A percentile compares a stretch with the other conserved stretches of the same genome.
Conservation (phyloP, 2,329 filamentous ascomycete genomes). For the Cyphellophora attinorum region DNA sequence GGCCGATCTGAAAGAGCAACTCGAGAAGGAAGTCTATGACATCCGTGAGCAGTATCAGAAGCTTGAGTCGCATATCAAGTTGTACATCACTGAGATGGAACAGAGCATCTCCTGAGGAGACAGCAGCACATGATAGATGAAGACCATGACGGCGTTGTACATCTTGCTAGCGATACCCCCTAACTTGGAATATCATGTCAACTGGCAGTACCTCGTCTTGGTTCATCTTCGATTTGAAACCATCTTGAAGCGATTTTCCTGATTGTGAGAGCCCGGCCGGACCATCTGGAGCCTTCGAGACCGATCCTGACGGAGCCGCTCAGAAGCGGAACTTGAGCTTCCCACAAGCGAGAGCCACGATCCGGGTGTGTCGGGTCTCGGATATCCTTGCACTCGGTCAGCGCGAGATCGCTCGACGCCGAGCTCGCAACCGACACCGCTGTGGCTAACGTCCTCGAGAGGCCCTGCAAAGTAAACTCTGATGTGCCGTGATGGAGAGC, state of each 20-base stretch:
- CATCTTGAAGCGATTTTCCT: conserved; percentile 53
- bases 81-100: conserved; percentile 99
- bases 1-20: conserved; percentile 94
- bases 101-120: conserved; percentile 59
- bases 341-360: conserved; percentile 28
- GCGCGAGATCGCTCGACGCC: conserved; percentile 22
- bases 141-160: conserved; percentile 8
- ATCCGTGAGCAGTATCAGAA: conserved; percentile 93
- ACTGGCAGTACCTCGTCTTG: neutral
- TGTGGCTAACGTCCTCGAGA: conserved; percentile 34
- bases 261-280: conserved; percentile 49
- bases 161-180: too few species aligned
- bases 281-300: conserved; percentile 45
- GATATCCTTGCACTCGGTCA: conserved; percentile 31
- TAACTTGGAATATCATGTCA: conserved; percentile 1
- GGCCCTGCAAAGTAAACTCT: conserved; percentile 39
- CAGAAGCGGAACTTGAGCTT: conserved; percentile 51
- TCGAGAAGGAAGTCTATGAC: conserved; percentile 84
- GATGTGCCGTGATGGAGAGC: conserved; percentile 31
- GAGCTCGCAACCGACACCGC: conserved; percentile 28
- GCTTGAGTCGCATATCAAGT: conserved; percentile 91
- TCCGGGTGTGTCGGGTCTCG: conserved; percentile 22
- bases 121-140: conserved; percentile 5
- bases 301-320: conserved; percentile 43
- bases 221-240: conserved; percentile 46